Base-by-base conservation (phyloP, 2,329 filamentous ascomycete species). In the Sclerotinia sclerotiorum region DNA sequence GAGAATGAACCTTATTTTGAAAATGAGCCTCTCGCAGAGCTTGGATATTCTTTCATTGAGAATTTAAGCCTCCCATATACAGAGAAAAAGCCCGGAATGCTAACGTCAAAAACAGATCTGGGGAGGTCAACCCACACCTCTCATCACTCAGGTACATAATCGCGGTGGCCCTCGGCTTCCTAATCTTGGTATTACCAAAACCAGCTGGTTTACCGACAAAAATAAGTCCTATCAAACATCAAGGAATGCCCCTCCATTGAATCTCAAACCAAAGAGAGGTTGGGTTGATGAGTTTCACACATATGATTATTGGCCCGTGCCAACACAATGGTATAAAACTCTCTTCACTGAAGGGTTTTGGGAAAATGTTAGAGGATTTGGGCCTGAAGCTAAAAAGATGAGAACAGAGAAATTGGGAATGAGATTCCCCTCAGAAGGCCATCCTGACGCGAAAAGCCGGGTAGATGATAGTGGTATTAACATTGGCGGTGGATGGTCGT, bases 1-100 rank as follows among this genome's bases (percentile, higher is more conserved):
- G 63, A 46, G 21, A 55, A 56, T 32, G 63, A 65, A 21, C 63
- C 63, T 32, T 65, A 65, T 24, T 65, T 56, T n/a, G 63, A 65
- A 48, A 27, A 65, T 8, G 51, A 65, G 46, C 63, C 51, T 44
- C 51, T 65, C 15, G 49, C 63, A 6, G 63, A 65, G 13, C 39
- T 65, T 24, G 63, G 63, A 35, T 65, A 65, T 17, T 65, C 63
- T 1, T 57, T 65, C 32, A 57, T 56, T 56, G 51, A 55, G 13
- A 56, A 55, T 44, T 29, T 65, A n/a, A 44, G 62, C 13, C 27
- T 19, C 10, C 13, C 1, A 5, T 48, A 17, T 4, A 6, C 8
- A 17, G 19, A 2, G 35, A 17, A 13, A 24, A 2, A n/a, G 3
- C 2, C 11, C 15, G 6, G 17, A 35, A 24, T 49, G 19, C 51